Conservation (phyloP, 2,329 filamentous ascomycete genomes). For the Phaeoacremonium minimum region DNA sequence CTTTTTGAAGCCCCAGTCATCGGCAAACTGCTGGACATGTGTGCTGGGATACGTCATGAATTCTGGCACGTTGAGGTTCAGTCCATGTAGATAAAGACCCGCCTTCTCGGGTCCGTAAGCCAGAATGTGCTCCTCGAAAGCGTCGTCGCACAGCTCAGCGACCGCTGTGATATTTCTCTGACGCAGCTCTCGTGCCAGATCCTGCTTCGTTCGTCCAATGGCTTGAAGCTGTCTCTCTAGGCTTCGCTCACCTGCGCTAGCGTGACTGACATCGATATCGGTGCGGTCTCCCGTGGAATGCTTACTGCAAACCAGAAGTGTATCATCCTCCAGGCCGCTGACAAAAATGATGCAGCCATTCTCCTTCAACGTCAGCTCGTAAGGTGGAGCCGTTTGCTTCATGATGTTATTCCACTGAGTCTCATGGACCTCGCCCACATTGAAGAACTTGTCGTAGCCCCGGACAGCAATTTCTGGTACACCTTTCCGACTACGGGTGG, state of each 20-base stretch:
- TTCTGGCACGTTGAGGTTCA: conserved; percentile 91
- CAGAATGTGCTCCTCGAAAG: conserved; percentile 94
- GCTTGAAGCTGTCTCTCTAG: conserved; percentile 73
- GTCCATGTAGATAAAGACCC: conserved; percentile 90
- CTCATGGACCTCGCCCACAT: conserved; percentile 73
- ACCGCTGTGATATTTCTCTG: conserved; percentile 88
- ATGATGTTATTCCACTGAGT: conserved; percentile 83
- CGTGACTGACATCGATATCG: conserved; percentile 74
- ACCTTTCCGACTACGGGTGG: conserved; percentile 62
- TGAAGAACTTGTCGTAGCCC: conserved; percentile 99
- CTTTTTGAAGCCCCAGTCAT: conserved; percentile 90
- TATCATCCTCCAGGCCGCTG: conserved; percentile 82
- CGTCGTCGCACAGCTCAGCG: conserved; percentile 92
- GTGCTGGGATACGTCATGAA: conserved; percentile 83
- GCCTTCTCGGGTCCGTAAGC: conserved; percentile 79
- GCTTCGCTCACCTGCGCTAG: conserved; percentile 76
- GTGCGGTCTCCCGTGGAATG: conserved; percentile 84
- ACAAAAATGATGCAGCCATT: conserved; percentile 99
- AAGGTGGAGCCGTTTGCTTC: conserved; percentile 74
- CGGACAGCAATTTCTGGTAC: conserved; percentile 75
- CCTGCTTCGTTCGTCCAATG: conserved; percentile 72
- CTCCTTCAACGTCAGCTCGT: conserved; percentile 95
- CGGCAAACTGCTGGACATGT: conserved; percentile 85
- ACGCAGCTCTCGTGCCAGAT: conserved; percentile 73
- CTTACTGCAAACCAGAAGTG: conserved; percentile 95